Evolutionary conservation across 305 asterid species (phyloP).

Genomic region (Solanum hybrid): DNA sequence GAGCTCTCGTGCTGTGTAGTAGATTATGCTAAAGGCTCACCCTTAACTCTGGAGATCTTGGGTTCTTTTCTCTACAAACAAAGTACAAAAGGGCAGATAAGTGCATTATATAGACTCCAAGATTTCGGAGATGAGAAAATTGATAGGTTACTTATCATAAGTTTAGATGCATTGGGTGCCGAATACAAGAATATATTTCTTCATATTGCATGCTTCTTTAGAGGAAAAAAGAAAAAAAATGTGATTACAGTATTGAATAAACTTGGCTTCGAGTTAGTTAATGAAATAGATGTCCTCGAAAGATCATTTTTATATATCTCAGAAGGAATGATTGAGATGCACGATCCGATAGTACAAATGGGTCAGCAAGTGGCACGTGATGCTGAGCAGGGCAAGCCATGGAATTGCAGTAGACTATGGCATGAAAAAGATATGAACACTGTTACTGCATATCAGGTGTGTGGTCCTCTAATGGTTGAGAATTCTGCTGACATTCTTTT

Average conservation of each 20-base stretch:
- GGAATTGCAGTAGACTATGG: background rate
- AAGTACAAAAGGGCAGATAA: background rate
- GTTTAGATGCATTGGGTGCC: background rate
- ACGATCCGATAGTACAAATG: background rate
- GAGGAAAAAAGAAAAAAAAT: background rate
- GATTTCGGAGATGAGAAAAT: background rate
- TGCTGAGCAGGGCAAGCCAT: background rate
- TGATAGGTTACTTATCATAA: background rate
- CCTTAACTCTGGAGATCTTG: background rate
- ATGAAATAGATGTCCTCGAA: background rate
- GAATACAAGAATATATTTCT: background rate
- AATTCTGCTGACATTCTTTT: background rate
- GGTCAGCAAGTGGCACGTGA: background rate
- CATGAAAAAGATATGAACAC: background rate
- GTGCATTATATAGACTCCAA: background rate
- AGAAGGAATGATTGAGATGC: background rate
- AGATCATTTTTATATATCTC: background rate
- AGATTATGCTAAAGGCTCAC: background rate
- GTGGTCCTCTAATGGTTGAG: background rate
- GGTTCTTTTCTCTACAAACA: background rate
- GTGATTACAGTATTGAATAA: background rate
- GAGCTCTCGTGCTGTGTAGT: background rate
- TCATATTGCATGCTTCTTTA: background rate
- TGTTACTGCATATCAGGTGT: background rate
- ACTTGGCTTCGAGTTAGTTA: background rate